These are phyloP conservation scores for Mortierella sp. DNA, from an alignment of 371 early-diverging fungal species.

Conservation along the genomic window DNA sequence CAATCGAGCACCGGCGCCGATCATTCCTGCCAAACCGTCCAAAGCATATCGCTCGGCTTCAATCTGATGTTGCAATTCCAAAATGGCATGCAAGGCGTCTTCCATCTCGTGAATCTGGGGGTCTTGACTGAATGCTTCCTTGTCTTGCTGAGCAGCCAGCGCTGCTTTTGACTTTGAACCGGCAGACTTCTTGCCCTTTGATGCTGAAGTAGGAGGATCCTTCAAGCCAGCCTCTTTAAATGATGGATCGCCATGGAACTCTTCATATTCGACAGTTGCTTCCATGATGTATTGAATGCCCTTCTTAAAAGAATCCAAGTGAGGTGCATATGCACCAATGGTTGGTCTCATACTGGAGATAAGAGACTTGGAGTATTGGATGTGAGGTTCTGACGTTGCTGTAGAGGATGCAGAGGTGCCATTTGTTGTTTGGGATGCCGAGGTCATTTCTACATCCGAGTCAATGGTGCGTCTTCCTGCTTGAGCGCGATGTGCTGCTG, in stretches of 20 bases:
- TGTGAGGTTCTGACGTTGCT: not conserved
- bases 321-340: constrained; percentile 24
- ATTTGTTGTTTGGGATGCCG: constrained; percentile 5
- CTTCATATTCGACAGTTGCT: constrained; percentile 44
- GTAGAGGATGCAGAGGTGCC: not conserved
- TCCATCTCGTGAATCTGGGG: constrained; percentile 42
- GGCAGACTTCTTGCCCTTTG: constrained; percentile 18
- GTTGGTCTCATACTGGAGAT: constrained; percentile 30
- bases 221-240: constrained; percentile 24
- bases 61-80: constrained; percentile 28
- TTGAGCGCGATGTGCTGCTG: not conserved
- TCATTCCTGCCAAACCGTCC: constrained; percentile 17
- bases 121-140: constrained; percentile 41
- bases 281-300: constrained; percentile 36
- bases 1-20: constrained; percentile 11
- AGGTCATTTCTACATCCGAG: not conserved
- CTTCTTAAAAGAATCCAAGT: constrained; percentile 31
- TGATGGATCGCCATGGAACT: constrained; percentile 18
- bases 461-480: not conserved
- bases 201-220: constrained; percentile 10
- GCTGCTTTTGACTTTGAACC: constrained; percentile 27
- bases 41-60: constrained; percentile 34
- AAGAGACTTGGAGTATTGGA: constrained; percentile 26
- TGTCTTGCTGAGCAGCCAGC: constrained; percentile 17
- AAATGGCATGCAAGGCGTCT: constrained; percentile 12